Evolutionary conservation across 768 basidiomycete species (phyloP).

Genomic region (Suillus alpinus): DNA sequence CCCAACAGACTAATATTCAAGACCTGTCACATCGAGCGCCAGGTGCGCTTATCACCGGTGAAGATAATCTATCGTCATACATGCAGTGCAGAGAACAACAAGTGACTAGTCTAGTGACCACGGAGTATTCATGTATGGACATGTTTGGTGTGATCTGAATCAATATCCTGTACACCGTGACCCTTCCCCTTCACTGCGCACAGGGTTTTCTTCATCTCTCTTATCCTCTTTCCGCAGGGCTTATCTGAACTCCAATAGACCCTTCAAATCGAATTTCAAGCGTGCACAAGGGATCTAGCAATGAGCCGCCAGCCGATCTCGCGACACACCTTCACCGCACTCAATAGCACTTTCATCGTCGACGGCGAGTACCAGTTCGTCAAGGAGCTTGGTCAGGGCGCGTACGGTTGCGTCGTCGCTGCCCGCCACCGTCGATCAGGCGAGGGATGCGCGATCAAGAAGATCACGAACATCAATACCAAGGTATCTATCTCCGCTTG

Average conservation of each 20-base stretch:
- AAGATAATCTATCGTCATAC: neutral
- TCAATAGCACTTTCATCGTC: constrained; percentile 85
- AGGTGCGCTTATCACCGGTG: neutral
- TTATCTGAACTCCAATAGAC: neutral
- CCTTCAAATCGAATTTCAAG: neutral
- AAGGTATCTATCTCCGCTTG: constrained; percentile 48
- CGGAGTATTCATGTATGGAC: constrained; percentile 15
- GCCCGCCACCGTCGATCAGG: constrained; percentile 81
- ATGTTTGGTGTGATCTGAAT: constrained; percentile 29
- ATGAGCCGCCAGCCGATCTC: constrained; percentile 38
- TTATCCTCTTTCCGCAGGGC: neutral
- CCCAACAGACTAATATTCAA: neutral
- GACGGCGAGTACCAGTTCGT: constrained; percentile 90
- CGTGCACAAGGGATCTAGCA: neutral
- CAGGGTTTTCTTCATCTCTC: neutral
- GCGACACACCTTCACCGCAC: constrained; percentile 75
- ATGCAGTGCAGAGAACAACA: constrained; percentile 1
- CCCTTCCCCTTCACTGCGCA: neutral
- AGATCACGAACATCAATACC: constrained; percentile 92
- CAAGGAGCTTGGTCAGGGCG: constrained; percentile 96
- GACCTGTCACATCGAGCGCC: neutral
- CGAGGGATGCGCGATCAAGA: constrained; percentile 93
- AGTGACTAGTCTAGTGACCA: neutral
- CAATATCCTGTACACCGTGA: constrained; percentile 13
- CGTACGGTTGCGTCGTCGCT: constrained; percentile 89